Percentiles rank a stretch among this genome's conserved stretches.
These are phyloP conservation scores for Acanthamoeba castellanii DNA, from an alignment of 208 protist genomes.

Conservation along the genomic window DNA sequence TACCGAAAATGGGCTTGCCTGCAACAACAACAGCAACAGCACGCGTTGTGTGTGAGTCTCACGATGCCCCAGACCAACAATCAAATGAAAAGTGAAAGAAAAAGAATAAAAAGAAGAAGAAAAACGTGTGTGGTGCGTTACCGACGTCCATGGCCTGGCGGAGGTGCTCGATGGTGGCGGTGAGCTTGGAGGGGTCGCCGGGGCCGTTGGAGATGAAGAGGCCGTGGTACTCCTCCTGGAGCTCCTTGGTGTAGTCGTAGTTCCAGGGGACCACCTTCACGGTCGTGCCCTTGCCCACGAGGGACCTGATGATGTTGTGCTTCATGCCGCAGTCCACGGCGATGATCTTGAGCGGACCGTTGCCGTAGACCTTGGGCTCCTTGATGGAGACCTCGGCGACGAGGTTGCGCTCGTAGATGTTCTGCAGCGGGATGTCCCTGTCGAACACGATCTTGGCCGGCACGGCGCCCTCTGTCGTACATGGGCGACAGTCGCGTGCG, in stretches of 20 bases:
- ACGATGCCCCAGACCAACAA: not conserved
- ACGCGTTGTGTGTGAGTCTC: slow-evolving; percentile 92
- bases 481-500: not conserved
- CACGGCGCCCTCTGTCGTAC: slow-evolving; percentile 73
- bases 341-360: slow-evolving; percentile 68
- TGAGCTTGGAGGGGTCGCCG: not conserved
- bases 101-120: slow-evolving; percentile 81
- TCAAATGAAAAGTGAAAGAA: not conserved
- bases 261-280: slow-evolving; percentile 94
- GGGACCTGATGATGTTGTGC: slow-evolving; percentile 88
- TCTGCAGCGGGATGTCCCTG: slow-evolving; percentile 88
- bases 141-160: slow-evolving; percentile 14
- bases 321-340: slow-evolving; percentile 93
- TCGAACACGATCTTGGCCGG: slow-evolving; percentile 85
- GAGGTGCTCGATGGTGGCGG: not conserved
- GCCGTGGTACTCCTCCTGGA: slow-evolving; percentile 96
- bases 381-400: slow-evolving; percentile 96
- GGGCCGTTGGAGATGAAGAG: slow-evolving; percentile 94
- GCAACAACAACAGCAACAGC: slow-evolving; percentile 67
- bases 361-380: slow-evolving; percentile 83
- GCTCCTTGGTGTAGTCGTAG: slow-evolving; percentile 94
- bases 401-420: slow-evolving; percentile 96
- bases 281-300: slow-evolving; percentile 83
- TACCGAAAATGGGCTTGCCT: slow-evolving; percentile 96
- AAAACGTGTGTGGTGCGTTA: slow-evolving; percentile 82